These are phyloP conservation scores for Cryptococcus amylolentus DNA, from an alignment of 1,284 basidiomycete species.

Conservation along the genomic window DNA sequence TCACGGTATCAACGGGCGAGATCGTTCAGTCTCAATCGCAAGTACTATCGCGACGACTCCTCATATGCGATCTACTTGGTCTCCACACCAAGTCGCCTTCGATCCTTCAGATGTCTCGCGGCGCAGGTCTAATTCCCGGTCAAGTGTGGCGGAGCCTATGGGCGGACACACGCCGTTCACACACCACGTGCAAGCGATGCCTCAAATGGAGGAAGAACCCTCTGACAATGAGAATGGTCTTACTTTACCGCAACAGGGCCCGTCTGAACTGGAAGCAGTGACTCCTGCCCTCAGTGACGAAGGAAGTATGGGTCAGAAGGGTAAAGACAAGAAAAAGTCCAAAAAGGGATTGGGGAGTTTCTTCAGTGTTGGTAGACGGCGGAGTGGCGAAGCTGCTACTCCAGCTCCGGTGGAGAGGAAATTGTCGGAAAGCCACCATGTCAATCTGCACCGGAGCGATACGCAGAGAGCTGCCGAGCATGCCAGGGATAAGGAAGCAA, in stretches of 20 bases:
- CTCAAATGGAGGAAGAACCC: slow-evolving; percentile 18
- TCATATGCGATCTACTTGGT: slow-evolving; percentile 4
- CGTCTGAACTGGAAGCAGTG: not conserved
- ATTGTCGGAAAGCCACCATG: slow-evolving; percentile 5
- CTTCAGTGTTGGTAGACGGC: slow-evolving; percentile 20
- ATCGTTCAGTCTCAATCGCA: slow-evolving; percentile 6
- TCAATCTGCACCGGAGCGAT: not conserved
- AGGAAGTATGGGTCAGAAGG: not conserved
- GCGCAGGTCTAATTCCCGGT: slow-evolving; percentile 10
- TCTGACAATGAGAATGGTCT: slow-evolving; percentile 8
- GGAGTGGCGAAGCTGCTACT: slow-evolving; percentile 1
- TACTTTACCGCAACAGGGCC: not conserved
- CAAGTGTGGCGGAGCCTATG: slow-evolving; percentile 14
- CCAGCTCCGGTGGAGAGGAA: slow-evolving; percentile 1
- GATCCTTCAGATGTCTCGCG: slow-evolving; percentile 3
- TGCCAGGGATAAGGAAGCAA: slow-evolving; percentile 14
- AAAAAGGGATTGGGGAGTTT: slow-evolving; percentile 20
- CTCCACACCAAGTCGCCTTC: slow-evolving; percentile 4
- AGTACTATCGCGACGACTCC: slow-evolving; percentile 7
- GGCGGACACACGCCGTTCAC: slow-evolving; percentile 40
- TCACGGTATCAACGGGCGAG: slow-evolving; percentile 10
- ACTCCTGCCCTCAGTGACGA: not conserved
- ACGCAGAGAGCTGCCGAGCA: slow-evolving; percentile 5
- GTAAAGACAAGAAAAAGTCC: slow-evolving; percentile 6
- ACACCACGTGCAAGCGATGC: slow-evolving; percentile 26